Base-by-base conservation (phyloP, 2,329 filamentous ascomycete species). In the Parastagonospora nodorum region DNA sequence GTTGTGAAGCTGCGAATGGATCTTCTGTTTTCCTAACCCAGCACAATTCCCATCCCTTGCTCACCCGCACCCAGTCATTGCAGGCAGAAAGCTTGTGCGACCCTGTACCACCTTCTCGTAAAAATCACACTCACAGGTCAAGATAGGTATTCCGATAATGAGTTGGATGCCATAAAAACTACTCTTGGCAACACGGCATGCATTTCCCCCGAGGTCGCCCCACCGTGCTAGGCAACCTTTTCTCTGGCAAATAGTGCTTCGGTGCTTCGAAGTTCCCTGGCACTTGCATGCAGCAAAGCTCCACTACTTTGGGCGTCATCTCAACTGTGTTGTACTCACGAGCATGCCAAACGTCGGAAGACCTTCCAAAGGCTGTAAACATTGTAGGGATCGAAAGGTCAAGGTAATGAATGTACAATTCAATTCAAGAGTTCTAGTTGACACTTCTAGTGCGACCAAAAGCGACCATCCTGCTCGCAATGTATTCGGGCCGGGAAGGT, bases 401-500 rank as follows among this genome's bases (percentile, higher is more conserved):
- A 65, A 66, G 41, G 45, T 48, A 11, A 24, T 24, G 28, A 32
- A 46, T 29, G 48, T 16, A 45, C 12, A 11, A 31, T 7, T 10
- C n/a, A 12, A 38, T 16, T 15, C 4, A 24, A 16, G 24, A 27
- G 10, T 38, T 27, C 10, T 38, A 27, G 37, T 40, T 38, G 33
- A 42, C 31, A 27, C 40, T 7, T 28, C 6, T 28, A 72, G 68
- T 72, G 69, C 47, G 69, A 72, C 39, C 64, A 63, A 36, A 66
- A 67, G 44, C 61, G 66, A 19, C 69, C 67, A 28, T 66, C 67
- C 9, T 72, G 69, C 45, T 57, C 61, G 5, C 68, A 71, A 61
- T 72, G 69, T 39, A 53, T 68, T 11, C 61, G 67, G 27, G 55
- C 57, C 9, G 51, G 57, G 15, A 66, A 60, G 33, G 53, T 59